Evolutionary conservation across 192 early-diverging fungal genomes (phyloP), one percentile per base, ranked within the genome.

Genomic region (Thamnidium elegans): DNA sequence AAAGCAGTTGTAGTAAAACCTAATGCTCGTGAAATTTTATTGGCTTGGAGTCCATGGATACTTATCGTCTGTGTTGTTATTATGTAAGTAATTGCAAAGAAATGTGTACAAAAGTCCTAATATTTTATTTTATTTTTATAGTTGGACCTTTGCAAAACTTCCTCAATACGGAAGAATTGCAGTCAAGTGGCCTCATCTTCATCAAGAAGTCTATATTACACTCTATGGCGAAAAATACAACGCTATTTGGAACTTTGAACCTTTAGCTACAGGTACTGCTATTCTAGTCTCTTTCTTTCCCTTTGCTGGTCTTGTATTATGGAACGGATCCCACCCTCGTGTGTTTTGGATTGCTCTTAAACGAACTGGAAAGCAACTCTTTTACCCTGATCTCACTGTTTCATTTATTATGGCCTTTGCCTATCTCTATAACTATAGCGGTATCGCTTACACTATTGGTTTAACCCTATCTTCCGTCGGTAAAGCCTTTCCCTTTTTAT

Each of bases 381-480:
- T 59, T 21, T 63, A 51, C 26, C 69, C 74, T 15, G 17, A 68
- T 34, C 31, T 76, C 11, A 76, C 74, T 9, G 74, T 76, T 2
- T 70, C 69, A 3, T 71, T 76, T 31, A 76, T 76, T 42, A 70
- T 76, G 54, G 74, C 69, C 7, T 62, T 76, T 36, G 69, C 74
- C 23, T 76, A 76, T 48, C 55, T 76, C 15, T 76, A 63, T 48
- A 76, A 76, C 62, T 76, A 67, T 47, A 68, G 65, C 36, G 73
- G 71, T 45, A 73, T 60, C 34, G 74, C 55, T 14, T 76, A 76
- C 47, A 67, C 74, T 0, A 67, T 76, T 26, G 74, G 74, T 23
- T 46, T 76, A 20, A 64, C 65, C 2, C 23, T 76, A 6, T 70
- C 74, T 19, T 71, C 69, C 15, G 74, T 76, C 7, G 74, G 74